phyloP scores from a whole-genome alignment of 768 basidiomycete genomes.

The Boletus sp. region DNA sequence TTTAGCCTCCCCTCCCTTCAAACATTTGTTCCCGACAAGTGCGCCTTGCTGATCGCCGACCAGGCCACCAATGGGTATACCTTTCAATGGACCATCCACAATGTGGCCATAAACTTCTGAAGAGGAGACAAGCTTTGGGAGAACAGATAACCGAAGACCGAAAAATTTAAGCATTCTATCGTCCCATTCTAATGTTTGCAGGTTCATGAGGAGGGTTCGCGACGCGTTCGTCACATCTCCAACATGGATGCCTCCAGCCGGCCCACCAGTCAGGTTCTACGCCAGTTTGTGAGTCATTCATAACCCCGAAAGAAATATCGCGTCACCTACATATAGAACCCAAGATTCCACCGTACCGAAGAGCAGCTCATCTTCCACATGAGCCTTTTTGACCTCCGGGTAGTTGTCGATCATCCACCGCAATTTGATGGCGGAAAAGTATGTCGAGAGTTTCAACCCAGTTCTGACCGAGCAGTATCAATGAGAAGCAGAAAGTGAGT shows the following conservation, averaged over 20 bases:
- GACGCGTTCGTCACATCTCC: slow-evolving; percentile 96
- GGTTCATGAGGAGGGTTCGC: slow-evolving; percentile 88
- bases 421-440: slow-evolving; percentile 96
- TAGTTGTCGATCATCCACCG: slow-evolving; percentile 96
- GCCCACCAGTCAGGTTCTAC: slow-evolving; percentile 85
- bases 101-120: slow-evolving; percentile 90
- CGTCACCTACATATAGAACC: slow-evolving; percentile 75
- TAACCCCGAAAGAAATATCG: slow-evolving; percentile 10
- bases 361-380: slow-evolving; percentile 74
- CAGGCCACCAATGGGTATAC: slow-evolving; percentile 85
- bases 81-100: slow-evolving; percentile 60
- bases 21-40: slow-evolving; percentile 93
- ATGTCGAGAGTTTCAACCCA: slow-evolving; percentile 93
- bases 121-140: slow-evolving; percentile 87
- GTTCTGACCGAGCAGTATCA: slow-evolving; percentile 48
- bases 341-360: slow-evolving; percentile 98
- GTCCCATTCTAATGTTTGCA: slow-evolving; percentile 82
- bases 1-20: slow-evolving; percentile 90
- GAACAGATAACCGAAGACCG: slow-evolving; percentile 67
- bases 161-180: slow-evolving; percentile 84
- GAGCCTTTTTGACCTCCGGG: slow-evolving; percentile 70
- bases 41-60: slow-evolving; percentile 99
- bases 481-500: not conserved
- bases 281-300: not conserved
- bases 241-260: slow-evolving; percentile 68